These are phyloP conservation scores for Neofusicoccum laricinum DNA, from an alignment of 2,329 filamentous ascomycete species.

Conservation along the genomic window DNA sequence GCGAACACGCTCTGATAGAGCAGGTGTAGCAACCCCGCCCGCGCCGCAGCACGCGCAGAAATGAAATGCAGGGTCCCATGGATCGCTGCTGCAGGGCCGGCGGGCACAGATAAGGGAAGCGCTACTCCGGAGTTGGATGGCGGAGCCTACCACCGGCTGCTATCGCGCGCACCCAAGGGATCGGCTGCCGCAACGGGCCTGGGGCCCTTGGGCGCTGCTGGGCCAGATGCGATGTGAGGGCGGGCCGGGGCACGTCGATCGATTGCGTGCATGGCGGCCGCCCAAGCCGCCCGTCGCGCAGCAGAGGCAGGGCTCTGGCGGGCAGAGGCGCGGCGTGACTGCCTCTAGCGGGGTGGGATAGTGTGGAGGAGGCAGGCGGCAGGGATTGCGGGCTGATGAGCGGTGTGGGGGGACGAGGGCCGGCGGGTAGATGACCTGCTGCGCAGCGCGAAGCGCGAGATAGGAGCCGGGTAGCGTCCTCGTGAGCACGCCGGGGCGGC, in stretches of 20 bases:
- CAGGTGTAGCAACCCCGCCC: not conserved
- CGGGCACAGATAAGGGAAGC: not conserved
- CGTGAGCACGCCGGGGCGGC: too few relatives aligned
- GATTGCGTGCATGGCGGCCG: slow-evolving; percentile 14
- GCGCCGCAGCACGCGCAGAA: slow-evolving; percentile 12
- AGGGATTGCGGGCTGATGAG: slow-evolving; percentile 10
- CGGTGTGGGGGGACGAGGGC: slow-evolving; percentile 7
- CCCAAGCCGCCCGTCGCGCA: slow-evolving; percentile 16
- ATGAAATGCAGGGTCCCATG: slow-evolving; percentile 14
- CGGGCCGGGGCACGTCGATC: not conserved
- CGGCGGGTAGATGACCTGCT: slow-evolving; percentile 7
- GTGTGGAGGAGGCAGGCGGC: slow-evolving; percentile 10
- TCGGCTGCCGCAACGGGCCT: not conserved
- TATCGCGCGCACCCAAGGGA: not conserved
- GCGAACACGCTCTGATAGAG: not conserved
- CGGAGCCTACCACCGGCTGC: slow-evolving; percentile 4
- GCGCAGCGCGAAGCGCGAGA: not conserved
- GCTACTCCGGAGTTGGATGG: not conserved
- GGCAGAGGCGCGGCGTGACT: slow-evolving; percentile 1
- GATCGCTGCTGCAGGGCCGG: slow-evolving; percentile 10
- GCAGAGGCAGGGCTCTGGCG: not conserved
- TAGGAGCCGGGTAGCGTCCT: not conserved
- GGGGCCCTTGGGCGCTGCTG: not conserved
- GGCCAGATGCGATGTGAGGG: not conserved
- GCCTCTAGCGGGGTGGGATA: slow-evolving; percentile 1